A percentile compares a stretch with the other conserved stretches of the same genome.
phyloP scores from a whole-genome alignment of 306 rosid species.

The Hippophae tibetana region DNA sequence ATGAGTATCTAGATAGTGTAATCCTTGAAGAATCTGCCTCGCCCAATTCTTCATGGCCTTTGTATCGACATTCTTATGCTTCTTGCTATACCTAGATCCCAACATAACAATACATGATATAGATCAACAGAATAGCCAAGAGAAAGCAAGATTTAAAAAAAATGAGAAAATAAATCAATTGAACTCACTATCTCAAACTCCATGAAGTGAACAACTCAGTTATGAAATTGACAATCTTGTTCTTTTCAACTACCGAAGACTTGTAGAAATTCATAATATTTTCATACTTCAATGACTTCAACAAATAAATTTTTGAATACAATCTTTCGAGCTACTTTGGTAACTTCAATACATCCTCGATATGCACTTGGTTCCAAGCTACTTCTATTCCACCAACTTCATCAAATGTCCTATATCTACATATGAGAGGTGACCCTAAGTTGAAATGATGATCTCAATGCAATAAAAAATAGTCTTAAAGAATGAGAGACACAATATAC shows the following conservation, averaged over 20 bases:
- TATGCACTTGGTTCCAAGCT: slow-evolving; percentile 69
- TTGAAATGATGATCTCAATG: background rate
- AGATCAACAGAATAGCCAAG: background rate
- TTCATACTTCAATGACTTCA: no score
- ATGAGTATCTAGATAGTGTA: slow-evolving; percentile 67
- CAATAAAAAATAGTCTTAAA: background rate
- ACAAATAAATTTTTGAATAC: slow-evolving; percentile 72
- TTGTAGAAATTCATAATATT: slow-evolving; percentile 11
- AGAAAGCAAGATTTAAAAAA: background rate
- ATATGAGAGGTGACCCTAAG: slow-evolving; percentile 1
- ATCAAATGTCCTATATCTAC: slow-evolving; percentile 77
- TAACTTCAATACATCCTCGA: slow-evolving; percentile 68
- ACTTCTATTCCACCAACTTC: slow-evolving; percentile 76
- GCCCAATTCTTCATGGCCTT: slow-evolving; percentile 96
- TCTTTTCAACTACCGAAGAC: slow-evolving; percentile 84
- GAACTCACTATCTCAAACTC: slow-evolving; percentile 76
- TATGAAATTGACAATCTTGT: slow-evolving; percentile 63
- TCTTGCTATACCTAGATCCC: slow-evolving; percentile 50
- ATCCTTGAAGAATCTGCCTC: slow-evolving; percentile 76
- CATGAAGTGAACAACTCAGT: slow-evolving; percentile 89
- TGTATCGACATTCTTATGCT: slow-evolving; percentile 58
- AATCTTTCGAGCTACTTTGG: slow-evolving; percentile 53
- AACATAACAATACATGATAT: slow-evolving; percentile 8
- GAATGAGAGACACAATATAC: slow-evolving; percentile 17
- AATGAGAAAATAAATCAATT: background rate